These are phyloP conservation scores for Trichoderma sp. DNA, from an alignment of 2,329 filamentous ascomycete genomes.

Conservation along the genomic window DNA sequence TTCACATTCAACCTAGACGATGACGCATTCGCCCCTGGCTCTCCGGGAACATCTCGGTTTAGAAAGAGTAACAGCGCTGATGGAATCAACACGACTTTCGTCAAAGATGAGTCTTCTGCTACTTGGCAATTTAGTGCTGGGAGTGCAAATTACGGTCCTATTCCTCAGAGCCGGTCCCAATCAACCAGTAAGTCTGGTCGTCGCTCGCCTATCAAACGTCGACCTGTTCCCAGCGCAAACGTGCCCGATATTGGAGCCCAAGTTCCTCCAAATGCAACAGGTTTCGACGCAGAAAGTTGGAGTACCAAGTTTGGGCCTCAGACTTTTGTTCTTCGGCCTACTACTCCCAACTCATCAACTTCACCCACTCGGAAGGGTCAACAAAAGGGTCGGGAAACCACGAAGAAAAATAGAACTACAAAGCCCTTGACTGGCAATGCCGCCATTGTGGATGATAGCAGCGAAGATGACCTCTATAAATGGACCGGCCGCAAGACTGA, in stretches of 20 bases:
- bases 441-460: constrained; percentile 48
- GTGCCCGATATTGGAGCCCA: constrained; percentile 26
- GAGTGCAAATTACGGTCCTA: constrained; percentile 32
- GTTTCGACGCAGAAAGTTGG: constrained; percentile 55
- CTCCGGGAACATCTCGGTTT: constrained; percentile 42
- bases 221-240: constrained; percentile 24
- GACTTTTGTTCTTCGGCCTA: constrained; percentile 50
- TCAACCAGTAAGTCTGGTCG: constrained; percentile 42
- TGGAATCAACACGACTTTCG: constrained; percentile 62
- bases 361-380: constrained; percentile 42
- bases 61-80: constrained; percentile 51
- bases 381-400: constrained; percentile 31
- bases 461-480: constrained; percentile 40
- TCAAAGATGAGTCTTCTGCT: constrained; percentile 45
- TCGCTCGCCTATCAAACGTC: constrained; percentile 39
- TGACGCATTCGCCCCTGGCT: constrained; percentile 39
- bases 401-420: constrained; percentile 60
- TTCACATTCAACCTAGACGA: constrained; percentile 50
- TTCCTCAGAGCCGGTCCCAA: constrained; percentile 35
- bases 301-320: constrained; percentile 53
- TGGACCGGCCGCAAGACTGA: constrained; percentile 37
- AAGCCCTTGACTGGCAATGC: constrained; percentile 49
- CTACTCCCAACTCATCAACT: constrained; percentile 34
- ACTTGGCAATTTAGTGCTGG: constrained; percentile 55
- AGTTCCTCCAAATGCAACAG: constrained; percentile 27